phyloP scores from a whole-genome alignment of 192 early-diverging fungal species.

The Rhizoclosmatium sp. region DNA sequence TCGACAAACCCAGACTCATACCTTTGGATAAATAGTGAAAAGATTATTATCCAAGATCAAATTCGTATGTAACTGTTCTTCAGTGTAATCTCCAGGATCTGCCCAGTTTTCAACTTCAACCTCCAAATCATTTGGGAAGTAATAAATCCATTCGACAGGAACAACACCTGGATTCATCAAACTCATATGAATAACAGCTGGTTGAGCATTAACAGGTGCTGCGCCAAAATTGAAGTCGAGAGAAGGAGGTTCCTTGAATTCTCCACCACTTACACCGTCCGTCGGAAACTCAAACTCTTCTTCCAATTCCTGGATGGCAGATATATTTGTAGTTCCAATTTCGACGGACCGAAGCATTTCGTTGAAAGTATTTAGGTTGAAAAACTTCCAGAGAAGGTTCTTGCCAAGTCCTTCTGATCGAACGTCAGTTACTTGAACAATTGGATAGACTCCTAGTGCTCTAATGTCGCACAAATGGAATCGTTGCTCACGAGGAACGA shows the following conservation, averaged over 20 bases:
- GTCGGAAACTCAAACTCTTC: constrained; percentile 47
- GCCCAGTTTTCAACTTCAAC: constrained; percentile 67
- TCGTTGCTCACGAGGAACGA: constrained; percentile 13
- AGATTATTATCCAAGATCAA: constrained; percentile 62
- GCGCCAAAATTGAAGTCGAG: constrained; percentile 64
- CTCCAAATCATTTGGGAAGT: constrained; percentile 64
- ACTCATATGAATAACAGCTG: constrained; percentile 50
- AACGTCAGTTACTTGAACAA: constrained; percentile 60
- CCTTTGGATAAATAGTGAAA: constrained; percentile 60
- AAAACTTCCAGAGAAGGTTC: constrained; percentile 58
- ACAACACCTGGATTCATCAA: constrained; percentile 64
- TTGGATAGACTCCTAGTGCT: constrained; percentile 59
- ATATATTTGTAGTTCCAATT: constrained; percentile 1
- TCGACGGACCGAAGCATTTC: constrained; percentile 38
- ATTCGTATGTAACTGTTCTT: constrained; percentile 61
- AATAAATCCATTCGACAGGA: constrained; percentile 63
- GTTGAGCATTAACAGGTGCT: constrained; percentile 46
- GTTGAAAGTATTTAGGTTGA: constrained; percentile 59
- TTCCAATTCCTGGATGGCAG: constrained; percentile 10
- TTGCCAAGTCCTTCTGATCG: constrained; percentile 56
- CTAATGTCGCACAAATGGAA: constrained; percentile 48
- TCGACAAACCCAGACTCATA: neutral
- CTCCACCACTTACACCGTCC: constrained; percentile 32
- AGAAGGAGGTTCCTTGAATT: constrained; percentile 26
- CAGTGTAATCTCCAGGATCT: constrained; percentile 62